A percentile compares a stretch with the other conserved stretches of the same genome.
Evolutionary conservation across 2,329 filamentous ascomycete genomes (phyloP).

Genomic region (Aspergillus clavatus): DNA sequence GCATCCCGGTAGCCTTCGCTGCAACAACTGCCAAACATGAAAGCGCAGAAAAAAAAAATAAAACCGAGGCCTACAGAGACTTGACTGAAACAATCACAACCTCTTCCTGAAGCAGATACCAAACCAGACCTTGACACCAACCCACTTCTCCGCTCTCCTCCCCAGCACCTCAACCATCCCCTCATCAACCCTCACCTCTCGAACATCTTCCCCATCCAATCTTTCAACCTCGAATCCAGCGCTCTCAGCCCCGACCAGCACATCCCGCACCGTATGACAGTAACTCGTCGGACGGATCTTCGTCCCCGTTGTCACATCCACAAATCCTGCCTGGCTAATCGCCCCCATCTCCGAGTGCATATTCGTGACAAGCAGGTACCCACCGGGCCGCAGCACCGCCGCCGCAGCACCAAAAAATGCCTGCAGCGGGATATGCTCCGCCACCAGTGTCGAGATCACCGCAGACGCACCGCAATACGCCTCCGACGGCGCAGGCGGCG

Average conservation of each 20-base stretch:
- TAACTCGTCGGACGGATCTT: slow-evolving; percentile 60
- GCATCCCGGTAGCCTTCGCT: neutral
- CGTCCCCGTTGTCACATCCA: slow-evolving; percentile 47
- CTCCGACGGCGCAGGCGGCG: slow-evolving; percentile 17
- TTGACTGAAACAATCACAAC: slow-evolving; percentile 2
- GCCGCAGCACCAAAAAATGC: slow-evolving; percentile 54
- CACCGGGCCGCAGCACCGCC: slow-evolving; percentile 43
- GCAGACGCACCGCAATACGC: slow-evolving; percentile 34
- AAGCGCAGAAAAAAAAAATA: slow-evolving; percentile 1
- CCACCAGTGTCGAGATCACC: slow-evolving; percentile 58
- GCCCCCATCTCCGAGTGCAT: slow-evolving; percentile 64
- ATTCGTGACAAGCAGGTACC: slow-evolving; percentile 58
- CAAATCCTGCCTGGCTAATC: slow-evolving; percentile 58
- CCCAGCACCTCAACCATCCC: slow-evolving; percentile 57
- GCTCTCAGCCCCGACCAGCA: slow-evolving; percentile 46
- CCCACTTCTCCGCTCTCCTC: slow-evolving; percentile 59
- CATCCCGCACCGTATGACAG: slow-evolving; percentile 50
- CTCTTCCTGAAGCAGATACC: slow-evolving; percentile 44
- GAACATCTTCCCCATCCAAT: slow-evolving; percentile 25
- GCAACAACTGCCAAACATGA: neutral
- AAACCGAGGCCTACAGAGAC: no score
- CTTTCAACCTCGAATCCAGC: slow-evolving; percentile 44
- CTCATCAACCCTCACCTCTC: slow-evolving; percentile 46
- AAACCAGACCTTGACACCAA: slow-evolving; percentile 53
- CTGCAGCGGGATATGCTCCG: slow-evolving; percentile 57